Evolutionary conservation across 2,329 filamentous ascomycete genomes (phyloP).

Genomic region (Ascochyta clinopodiicola): DNA sequence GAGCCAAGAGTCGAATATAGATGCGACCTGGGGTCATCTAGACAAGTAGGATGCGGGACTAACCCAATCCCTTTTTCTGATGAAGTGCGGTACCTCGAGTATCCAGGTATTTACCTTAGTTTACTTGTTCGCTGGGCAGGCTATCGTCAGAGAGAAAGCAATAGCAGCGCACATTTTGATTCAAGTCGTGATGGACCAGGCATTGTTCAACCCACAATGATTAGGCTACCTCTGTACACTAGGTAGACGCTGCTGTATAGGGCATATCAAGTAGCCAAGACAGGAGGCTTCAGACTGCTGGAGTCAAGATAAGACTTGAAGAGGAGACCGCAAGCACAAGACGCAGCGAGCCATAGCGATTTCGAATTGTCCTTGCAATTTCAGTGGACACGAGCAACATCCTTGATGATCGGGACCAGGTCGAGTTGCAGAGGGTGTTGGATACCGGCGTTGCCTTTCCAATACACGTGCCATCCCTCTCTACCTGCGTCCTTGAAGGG

Average conservation of each 20-base stretch:
- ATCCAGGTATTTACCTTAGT: neutral
- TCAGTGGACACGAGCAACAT: neutral
- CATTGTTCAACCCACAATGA: neutral
- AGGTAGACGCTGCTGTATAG: neutral
- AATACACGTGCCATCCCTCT: constrained; percentile 32
- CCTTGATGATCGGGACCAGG: neutral
- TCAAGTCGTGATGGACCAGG: neutral
- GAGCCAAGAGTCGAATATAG: neutral
- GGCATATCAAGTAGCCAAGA: neutral
- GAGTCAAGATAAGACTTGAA: neutral
- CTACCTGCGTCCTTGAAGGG: constrained; percentile 25
- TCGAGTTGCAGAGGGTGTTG: constrained; percentile 17
- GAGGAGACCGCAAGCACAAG: neutral
- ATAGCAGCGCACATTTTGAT: neutral
- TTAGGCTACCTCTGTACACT: neutral
- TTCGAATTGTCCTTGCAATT: neutral
- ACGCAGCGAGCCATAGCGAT: neutral
- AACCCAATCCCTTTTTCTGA: no score
- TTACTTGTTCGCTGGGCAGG: neutral
- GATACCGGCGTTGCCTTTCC: constrained; percentile 20
- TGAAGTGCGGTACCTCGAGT: neutral
- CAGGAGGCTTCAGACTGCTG: neutral
- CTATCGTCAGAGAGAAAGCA: neutral
- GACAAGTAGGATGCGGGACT: no score
- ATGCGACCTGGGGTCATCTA: no score